Evolutionary conservation across 139 green algal species (phyloP), one percentile per base, ranked within the genome.

Genomic region (Volvox reticuliferus): DNA sequence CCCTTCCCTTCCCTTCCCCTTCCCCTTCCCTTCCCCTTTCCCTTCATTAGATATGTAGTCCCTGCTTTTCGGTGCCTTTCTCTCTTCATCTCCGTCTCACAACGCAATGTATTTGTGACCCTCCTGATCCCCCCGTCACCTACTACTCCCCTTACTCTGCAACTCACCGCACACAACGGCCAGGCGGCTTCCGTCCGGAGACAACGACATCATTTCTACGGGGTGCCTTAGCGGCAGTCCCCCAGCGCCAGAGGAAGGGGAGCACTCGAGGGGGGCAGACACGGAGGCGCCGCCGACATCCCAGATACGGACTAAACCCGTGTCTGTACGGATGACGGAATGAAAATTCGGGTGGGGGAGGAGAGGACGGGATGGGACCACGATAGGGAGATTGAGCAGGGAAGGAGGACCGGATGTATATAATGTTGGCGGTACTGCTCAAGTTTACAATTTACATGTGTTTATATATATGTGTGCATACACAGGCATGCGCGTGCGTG

Each of bases 131-230:
- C 2, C 65, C 24, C 24, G 9, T 22, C 37, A 0, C 37, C 13
- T 50, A n/a, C n/a, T n/a, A n/a, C 16, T 36, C 21, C 44, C 79
- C 37, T 26, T 2, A 14, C n/a, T 16, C n/a, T 17, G 0, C 50
- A 5, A n/a, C 86, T 65, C 37, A 90, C 86, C n/a, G 86, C 86
- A 78, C 50, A 85, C 73, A 16, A 90, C 3, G 9, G 86, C 86
- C 75, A 90, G 73, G 36, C 50, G 68, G 22, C 44, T 32, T 22
- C 86, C 86, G 75, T 90, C 86, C 12, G 86, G 86, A 21, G 73
- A 85, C 55, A 90, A 30, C 0, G 55, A 20, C 73, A 90, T 77
- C 1, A n/a, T 24, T 30, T 85, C 86, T 50, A 90, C 86, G 2
- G 55, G 50, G 21, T 85, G 75, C 30, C 35, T 26, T 18, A 85